Percentiles rank a stretch among this genome's conserved stretches.
Conservation (phyloP, 2,329 filamentous ascomycete species). For the Aspergillus carbonarius region DNA sequence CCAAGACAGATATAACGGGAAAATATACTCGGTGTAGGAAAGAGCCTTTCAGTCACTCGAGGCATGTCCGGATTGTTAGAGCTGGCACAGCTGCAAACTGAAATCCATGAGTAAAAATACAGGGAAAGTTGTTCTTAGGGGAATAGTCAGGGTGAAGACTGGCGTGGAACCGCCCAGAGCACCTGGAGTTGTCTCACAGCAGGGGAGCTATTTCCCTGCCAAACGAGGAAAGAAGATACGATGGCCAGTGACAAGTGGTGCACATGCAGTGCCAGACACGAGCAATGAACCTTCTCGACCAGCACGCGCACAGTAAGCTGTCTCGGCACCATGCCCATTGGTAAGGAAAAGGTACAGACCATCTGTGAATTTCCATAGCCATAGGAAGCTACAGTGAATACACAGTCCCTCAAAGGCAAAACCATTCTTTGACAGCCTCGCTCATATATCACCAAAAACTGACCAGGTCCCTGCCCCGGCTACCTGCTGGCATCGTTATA, state of each 20-base stretch:
- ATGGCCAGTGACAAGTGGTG: neutral
- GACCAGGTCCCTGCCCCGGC: neutral
- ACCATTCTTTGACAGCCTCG: no score
- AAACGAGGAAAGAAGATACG: conserved; percentile 10
- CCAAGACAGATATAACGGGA: neutral
- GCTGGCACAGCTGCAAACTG: neutral
- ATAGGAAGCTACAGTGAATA: no score
- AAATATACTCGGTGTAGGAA: neutral
- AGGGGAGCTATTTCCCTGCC: conserved; percentile 8
- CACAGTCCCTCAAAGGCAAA: no score
- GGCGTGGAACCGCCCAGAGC: neutral
- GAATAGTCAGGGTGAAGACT: neutral
- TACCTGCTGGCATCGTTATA: neutral
- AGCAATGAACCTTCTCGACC: neutral
- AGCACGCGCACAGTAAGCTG: neutral
- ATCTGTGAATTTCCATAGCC: no score
- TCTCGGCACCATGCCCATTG: neutral
- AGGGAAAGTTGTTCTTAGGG: neutral
- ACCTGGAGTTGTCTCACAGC: neutral
- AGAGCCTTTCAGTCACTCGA: neutral
- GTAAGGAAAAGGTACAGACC: neutral
- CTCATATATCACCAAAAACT: no score
- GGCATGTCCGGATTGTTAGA: neutral
- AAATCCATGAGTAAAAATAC: neutral
- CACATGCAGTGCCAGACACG: neutral